These are phyloP conservation scores for Hypoxylon sp. DNA, from an alignment of 2,329 filamentous ascomycete genomes.

Conservation along the genomic window DNA sequence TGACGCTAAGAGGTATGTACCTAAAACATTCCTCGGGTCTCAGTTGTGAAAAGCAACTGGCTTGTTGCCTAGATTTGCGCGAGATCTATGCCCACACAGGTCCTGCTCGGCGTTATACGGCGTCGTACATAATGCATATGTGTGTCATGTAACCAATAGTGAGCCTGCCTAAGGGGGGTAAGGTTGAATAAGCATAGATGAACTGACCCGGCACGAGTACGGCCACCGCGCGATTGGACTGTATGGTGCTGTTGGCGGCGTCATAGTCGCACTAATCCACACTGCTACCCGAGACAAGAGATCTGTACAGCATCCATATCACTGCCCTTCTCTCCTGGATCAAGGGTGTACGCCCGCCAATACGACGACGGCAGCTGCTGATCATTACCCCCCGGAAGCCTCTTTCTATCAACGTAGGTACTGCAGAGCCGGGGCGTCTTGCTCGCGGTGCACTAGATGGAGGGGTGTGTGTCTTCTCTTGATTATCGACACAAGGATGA, in stretches of 20 bases:
- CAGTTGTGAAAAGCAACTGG: conserved; percentile 42
- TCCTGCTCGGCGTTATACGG: conserved; percentile 42
- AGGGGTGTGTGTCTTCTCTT: conserved; percentile 25
- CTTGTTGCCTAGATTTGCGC: conserved; percentile 17
- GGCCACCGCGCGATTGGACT: conserved; percentile 46
- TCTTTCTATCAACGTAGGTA: conserved; percentile 34
- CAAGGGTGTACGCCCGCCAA: conserved; percentile 36
- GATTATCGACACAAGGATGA: conserved; percentile 46
- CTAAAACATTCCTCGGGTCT: conserved; percentile 31
- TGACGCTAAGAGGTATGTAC: conserved; percentile 37
- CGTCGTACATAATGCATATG: conserved; percentile 43
- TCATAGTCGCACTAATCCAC: conserved; percentile 46
- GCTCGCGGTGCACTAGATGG: conserved; percentile 41
- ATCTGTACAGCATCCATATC: conserved; percentile 42
- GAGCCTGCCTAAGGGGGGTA: conserved; percentile 32
- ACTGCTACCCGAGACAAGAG: conserved; percentile 48
- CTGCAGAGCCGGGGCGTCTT: conserved; percentile 40
- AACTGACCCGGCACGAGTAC: conserved; percentile 33
- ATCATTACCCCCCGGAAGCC: conserved; percentile 38
- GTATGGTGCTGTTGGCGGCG: conserved; percentile 34
- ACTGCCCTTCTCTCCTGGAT: conserved; percentile 36
- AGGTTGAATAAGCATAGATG: conserved; percentile 46
- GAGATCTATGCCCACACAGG: conserved; percentile 34
- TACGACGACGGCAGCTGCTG: conserved; percentile 40
- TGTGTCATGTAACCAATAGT: conserved; percentile 42